These are phyloP conservation scores for Ophiostoma quercus DNA, from an alignment of 2,329 filamentous ascomycete genomes.

Conservation along the genomic window DNA sequence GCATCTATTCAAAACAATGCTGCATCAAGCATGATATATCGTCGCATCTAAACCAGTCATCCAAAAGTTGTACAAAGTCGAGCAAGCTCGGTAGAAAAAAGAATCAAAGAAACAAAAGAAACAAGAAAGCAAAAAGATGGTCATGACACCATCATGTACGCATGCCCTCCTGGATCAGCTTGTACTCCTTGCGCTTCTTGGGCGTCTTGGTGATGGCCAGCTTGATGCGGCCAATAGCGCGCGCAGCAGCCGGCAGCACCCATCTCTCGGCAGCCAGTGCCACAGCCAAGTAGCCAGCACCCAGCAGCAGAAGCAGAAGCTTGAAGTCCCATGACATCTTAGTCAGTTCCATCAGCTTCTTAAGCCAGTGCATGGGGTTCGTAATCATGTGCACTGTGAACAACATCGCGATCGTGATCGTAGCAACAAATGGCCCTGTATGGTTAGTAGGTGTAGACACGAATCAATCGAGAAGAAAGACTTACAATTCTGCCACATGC, in stretches of 20 bases:
- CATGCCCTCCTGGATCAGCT: constrained; percentile 69
- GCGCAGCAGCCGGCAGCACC: constrained; percentile 64
- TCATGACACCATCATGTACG: constrained; percentile 26
- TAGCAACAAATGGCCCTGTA: constrained; percentile 74
- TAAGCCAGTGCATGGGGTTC: constrained; percentile 63
- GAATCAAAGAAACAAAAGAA: neutral
- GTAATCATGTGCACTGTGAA: constrained; percentile 77
- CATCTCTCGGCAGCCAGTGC: constrained; percentile 69
- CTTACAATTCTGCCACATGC: constrained; percentile 72
- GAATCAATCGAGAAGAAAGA: constrained; percentile 26
- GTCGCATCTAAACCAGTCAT: neutral
- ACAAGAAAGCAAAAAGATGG: neutral
- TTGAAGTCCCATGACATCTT: constrained; percentile 68
- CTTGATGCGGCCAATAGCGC: constrained; percentile 58
- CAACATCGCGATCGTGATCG: constrained; percentile 62
- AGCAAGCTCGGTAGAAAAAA: neutral
- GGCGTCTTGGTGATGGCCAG: constrained; percentile 51
- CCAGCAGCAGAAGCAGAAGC: constrained; percentile 64
- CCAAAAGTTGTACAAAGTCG: neutral
- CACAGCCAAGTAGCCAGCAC: constrained; percentile 60
- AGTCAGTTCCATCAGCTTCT: constrained; percentile 78
- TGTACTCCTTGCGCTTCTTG: constrained; percentile 86
- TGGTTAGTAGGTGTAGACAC: neutral
- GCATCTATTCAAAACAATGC: neutral
- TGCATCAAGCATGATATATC: constrained; percentile 3